Evolutionary conservation across 176 grass and related monocot species (phyloP), one percentile per base, ranked within the genome.

Genomic region (Aegilops tauschii): DNA sequence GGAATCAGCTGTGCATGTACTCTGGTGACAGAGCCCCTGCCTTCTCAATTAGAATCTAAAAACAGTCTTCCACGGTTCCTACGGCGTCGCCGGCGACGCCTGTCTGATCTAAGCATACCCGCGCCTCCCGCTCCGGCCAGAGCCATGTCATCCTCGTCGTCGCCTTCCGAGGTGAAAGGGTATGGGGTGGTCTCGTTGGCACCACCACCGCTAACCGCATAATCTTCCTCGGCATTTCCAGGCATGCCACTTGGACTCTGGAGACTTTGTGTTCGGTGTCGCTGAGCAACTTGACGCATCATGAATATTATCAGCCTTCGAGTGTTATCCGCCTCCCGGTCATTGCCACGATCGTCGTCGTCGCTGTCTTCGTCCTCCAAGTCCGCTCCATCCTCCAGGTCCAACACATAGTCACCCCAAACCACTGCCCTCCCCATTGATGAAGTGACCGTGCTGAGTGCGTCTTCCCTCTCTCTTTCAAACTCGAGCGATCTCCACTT

Each of bases 401-500:
- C 90, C 54, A 91, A 54, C 78, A 91, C 93, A 77, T 98, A 98
- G 87, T 98, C 96, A 28, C 96, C 93, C 45, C 95, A 84, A 49
- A 98, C 96, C 78, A 96, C 85, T 6, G 96, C 90, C 62, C 94
- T 89, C 35, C 92, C 92, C 93, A 96, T 96, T 31, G 92, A 88
- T 42, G 93, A 90, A 39, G 93, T 93, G 47, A 98, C 95, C 0
- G 96, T 96, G 82, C 93, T 98, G n/a, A 98, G 91, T 11, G 93
- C 93, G 84, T 96, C 96, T 67, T 94, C 90, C 61, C 96, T 90
- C 86, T 98, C 96, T 65, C 90, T 90, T 85, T 98, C 93, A 65
- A 96, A 82, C 83, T 98, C 96, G 0, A 98, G 92, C 31, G 76
- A 89, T 80, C 90, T 92, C 96, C 96, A 98, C 81, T 96, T 96